Conservation (phyloP, 805 yeast genomes). For the Wickerhamomyces chambardii region DNA sequence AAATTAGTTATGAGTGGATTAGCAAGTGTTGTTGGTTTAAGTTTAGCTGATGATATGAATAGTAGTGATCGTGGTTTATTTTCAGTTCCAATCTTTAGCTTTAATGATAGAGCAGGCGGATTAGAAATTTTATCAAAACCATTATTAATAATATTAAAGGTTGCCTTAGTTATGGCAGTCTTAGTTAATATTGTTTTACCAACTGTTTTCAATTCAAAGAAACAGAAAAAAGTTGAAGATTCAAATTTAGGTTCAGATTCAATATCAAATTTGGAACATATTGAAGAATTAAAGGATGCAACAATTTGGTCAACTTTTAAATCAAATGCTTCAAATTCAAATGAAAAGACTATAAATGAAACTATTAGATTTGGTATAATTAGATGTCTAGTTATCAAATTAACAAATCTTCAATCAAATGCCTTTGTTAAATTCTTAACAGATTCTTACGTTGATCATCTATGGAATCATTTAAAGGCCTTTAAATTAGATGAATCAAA, state of each 20-base stretch:
- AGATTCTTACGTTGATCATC: constrained; percentile 14
- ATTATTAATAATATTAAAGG: constrained; percentile 17
- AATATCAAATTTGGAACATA: constrained; percentile 8
- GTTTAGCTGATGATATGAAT: constrained; percentile 42
- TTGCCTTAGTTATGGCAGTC: constrained; percentile 17
- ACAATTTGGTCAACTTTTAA: constrained; percentile 10
- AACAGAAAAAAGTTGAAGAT: constrained; percentile 1
- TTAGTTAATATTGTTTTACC: constrained; percentile 17
- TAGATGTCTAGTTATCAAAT: constrained; percentile 9
- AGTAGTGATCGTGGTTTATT: constrained; percentile 36
- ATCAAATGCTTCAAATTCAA: not conserved
- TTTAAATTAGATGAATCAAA: constrained; percentile 8
- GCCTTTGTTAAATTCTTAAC: constrained; percentile 9
- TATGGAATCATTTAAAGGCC: constrained; percentile 18
- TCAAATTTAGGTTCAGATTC: not conserved
- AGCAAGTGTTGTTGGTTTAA: constrained; percentile 56
- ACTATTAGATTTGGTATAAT: constrained; percentile 16
- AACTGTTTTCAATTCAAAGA: constrained; percentile 4
- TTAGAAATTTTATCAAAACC: constrained; percentile 17
- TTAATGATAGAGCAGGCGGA: constrained; percentile 18
- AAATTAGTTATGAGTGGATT: constrained; percentile 54
- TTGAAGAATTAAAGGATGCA: constrained; percentile 10
- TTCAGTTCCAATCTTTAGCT: constrained; percentile 34
- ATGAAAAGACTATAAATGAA: constrained; percentile 14
- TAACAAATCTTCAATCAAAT: constrained; percentile 11